Base-by-base conservation (phyloP, 2,329 filamentous ascomycete species). In the Aspergillus sp. region DNA sequence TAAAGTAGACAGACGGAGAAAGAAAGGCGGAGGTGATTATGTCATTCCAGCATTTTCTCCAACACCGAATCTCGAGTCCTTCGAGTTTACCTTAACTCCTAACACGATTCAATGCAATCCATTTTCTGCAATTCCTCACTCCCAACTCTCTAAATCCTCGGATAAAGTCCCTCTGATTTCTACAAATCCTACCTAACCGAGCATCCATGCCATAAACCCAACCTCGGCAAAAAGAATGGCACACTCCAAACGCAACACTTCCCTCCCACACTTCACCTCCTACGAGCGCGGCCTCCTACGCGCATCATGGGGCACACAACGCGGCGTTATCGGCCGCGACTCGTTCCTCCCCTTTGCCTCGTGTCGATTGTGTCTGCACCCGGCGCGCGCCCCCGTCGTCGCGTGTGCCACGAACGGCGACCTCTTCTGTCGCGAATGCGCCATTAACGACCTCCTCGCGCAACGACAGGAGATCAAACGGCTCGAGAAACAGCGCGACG, bases 381-480 rank as follows among this genome's bases (percentile, higher is more conserved):
- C 89, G 7, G 90, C 93, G 20, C 85, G 89, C 31, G 86, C 92
- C 51, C 93, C 95, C 0, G 92, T 97, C 24, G 92, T 97, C 39
- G 87, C 91, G 22, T 98, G 94, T 75, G 81, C 85, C 2, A 77
- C 77, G 2, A 85, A 88, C 64, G 94, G 94, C 62, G 93, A 98
- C 75, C 82, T 99, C 14, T 98, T 98, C 80, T 99, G 94, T 75
- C 88, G 92, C 67, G 95, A 98, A 79, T 99, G 94, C 78, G 93
- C 92, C 9, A 85, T 98, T 55, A 88, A 82, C 66, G 96, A 98
- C 69, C 87, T 99, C n/a, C 82, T 98, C 1, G 85, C 92, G 1
- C 94, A 99, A 76, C 89, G 91, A 67, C 90, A 93, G 78, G 95
- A 98, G 72, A 93, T 96, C 64, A 95, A 92, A 73, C 86, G 95